These are phyloP conservation scores for Fusarium heterosporum DNA, from an alignment of 2,329 filamentous ascomycete species.

Conservation along the genomic window DNA sequence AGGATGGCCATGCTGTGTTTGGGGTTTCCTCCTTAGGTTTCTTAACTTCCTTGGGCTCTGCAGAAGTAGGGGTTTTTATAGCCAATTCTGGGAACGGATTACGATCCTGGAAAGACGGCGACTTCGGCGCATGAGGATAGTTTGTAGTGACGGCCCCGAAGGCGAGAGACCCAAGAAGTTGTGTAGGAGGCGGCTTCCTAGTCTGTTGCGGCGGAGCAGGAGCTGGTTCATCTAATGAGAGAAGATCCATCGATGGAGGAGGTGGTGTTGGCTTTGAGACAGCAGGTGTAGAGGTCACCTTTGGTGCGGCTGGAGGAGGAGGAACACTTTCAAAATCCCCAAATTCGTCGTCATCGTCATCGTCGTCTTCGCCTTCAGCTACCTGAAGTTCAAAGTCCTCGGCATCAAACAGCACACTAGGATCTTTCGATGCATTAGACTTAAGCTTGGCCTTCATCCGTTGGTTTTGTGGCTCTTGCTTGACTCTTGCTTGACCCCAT, in stretches of 20 bases:
- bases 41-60: conserved; percentile 51
- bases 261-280: conserved; percentile 33
- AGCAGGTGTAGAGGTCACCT: conserved; percentile 20
- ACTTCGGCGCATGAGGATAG: conserved; percentile 62
- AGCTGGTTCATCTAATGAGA: conserved; percentile 54
- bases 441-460: conserved; percentile 44
- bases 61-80: conserved; percentile 57
- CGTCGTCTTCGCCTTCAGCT: conserved; percentile 56
- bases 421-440: conserved; percentile 49
- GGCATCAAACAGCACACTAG: conserved; percentile 75
- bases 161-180: conserved; percentile 49
- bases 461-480: conserved; percentile 16
- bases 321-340: conserved; percentile 69
- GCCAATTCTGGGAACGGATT: conserved; percentile 65
- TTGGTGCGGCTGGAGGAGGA: conserved; percentile 1
- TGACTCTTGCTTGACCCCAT: conserved; percentile 12
- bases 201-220: conserved; percentile 27
- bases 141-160: conserved; percentile 46
- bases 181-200: conserved; percentile 45
- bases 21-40: conserved; percentile 55
- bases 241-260: conserved; percentile 55
- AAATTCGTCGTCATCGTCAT: conserved; percentile 62
- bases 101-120: conserved; percentile 64
- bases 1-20: conserved; percentile 60
- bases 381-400: conserved; percentile 62